A percentile compares a stretch with the other conserved stretches of the same genome.
Evolutionary conservation across 805 yeast species (phyloP).

Genomic region (Metschnikowia gelsemii): DNA sequence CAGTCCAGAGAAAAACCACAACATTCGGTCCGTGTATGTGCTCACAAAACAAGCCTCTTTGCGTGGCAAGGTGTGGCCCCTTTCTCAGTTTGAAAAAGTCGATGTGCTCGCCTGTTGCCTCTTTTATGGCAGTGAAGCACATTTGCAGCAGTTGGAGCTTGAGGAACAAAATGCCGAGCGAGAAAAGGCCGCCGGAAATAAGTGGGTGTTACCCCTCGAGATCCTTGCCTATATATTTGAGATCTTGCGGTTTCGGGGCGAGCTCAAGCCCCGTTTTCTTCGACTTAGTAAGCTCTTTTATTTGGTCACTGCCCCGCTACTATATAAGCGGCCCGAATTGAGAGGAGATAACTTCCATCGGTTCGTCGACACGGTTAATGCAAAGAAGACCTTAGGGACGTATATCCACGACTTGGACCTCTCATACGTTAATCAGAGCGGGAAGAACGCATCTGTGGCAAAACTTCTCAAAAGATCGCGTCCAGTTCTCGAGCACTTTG

Average conservation of each 20-base stretch:
- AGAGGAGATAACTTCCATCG: constrained; percentile 63
- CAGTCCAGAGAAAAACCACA: constrained; percentile 25
- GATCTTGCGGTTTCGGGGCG: constrained; percentile 28
- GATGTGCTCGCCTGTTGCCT: constrained; percentile 45
- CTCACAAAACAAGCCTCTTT: constrained; percentile 25
- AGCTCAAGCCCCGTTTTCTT: constrained; percentile 49
- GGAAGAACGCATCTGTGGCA: constrained; percentile 88
- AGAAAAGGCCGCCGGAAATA: constrained; percentile 12
- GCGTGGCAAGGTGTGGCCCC: constrained; percentile 45
- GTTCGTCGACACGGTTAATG: constrained; percentile 69
- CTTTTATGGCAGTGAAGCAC: constrained; percentile 26
- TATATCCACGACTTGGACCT: constrained; percentile 68
- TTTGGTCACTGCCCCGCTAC: constrained; percentile 54
- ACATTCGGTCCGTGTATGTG: constrained; percentile 35
- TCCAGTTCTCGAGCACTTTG: constrained; percentile 58
- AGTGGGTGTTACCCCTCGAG: constrained; percentile 37
- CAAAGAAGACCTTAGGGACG: constrained; percentile 52
- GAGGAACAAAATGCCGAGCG: constrained; percentile 9
- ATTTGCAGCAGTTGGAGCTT: constrained; percentile 18
- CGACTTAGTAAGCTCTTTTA: constrained; percentile 65
- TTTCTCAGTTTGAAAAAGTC: constrained; percentile 49
- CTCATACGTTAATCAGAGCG: constrained; percentile 79
- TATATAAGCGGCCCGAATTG: constrained; percentile 65
- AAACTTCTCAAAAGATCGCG: constrained; percentile 78
- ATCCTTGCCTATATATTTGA: constrained; percentile 34